Evolutionary conservation across 2,329 filamentous ascomycete genomes (phyloP), one percentile per base, ranked within the genome.

Genomic region (Sphaerulina musiva): DNA sequence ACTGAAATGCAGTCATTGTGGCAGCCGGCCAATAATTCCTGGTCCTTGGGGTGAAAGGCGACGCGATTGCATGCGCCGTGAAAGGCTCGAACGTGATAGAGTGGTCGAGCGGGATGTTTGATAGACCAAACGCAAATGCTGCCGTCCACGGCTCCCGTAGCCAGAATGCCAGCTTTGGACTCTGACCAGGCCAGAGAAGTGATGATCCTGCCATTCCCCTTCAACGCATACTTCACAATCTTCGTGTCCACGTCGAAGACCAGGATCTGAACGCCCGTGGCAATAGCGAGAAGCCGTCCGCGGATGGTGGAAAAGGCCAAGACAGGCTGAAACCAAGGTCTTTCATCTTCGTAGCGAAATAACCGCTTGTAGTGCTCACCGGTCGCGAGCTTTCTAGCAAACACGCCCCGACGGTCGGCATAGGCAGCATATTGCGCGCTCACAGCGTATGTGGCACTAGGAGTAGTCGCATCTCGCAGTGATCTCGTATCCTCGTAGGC

Each of bases 91-190:
- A 61, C 46, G 17, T 60, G 56, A 45, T 59, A 46, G 11, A 59
- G 29, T 4, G 62, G 61, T 20, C 46, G 52, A 14, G 56, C 54
- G 6, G 59, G 41, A 8, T 60, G 44, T 14, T 49, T 48, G 26
- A 64, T 45, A n/a, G 60, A 56, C 61, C 61, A 64, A 4, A 62
- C 49, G 26, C 57, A 60, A 29, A 63, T 56, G 34, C 51, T 55
- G 11, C 62, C 62, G 36, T 64, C 61, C 7, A 60, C 55, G 10
- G 53, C 49, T 9, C 62, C 62, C 20, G 57, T 59, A 14, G 59
- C 61, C 26, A 64, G 45, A 7, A 53, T 43, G 7, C 58, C 42
- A 0, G 54, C 48, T 29, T 61, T 55, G n/a, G 48, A 46, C 8
- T 55, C 45, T 9, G 53, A 53, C 46, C 58, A 64, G 4, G 58